Base-by-base conservation (phyloP, 805 yeast genomes). In the Saturnispora hagleri region DNA sequence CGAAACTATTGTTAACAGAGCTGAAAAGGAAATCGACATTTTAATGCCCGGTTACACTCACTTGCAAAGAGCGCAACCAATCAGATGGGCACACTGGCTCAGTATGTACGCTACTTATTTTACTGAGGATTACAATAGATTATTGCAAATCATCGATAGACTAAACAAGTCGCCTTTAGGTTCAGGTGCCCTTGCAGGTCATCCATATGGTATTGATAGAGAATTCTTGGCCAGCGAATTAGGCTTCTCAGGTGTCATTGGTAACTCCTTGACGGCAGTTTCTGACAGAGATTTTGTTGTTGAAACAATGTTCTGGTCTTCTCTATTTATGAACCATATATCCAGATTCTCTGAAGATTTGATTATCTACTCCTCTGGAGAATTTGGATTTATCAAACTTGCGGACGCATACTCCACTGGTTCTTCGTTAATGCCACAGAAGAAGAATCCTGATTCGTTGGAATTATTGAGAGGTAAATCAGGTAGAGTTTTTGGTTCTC, bases 11-110 rank as follows among this genome's bases (percentile, higher is more conserved):
- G 63, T 81, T 43, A 74, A 74, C 52, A 81, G 99, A 64, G 97
- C 95, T 5, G 84, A 80, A 62, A 66, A 75, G 34, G 99, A 93
- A 71, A 86, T 93, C 54, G 95, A 86, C 60, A 86, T 85, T 18
- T 76, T 93, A 64, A 93, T 93, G 98, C 99, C 99, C 10, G 99
- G 99, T 43, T 93, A 93, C 73, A 93, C 99, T 13, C 99, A 93
- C 72, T 74, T 93, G 66, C 99, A 93, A 75, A 86, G 96, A 68
- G 98, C 98, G 2, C 99, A 90, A 71, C 99, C 99, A n/a, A 93
- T 93, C 64, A 81, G 99, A 72, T 93, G 99, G 99, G 76, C 97
- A 1, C 99, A 93, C 68, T 91, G 97, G 97, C 75, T 93, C 58
- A 81, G 91, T 59, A 82, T 89, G 66, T 91, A 93, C 64, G 97